Evolutionary conservation across 2,329 filamentous ascomycete genomes (phyloP), one percentile per base, ranked within the genome.

Genomic region (Pestalotiopsis sp.): DNA sequence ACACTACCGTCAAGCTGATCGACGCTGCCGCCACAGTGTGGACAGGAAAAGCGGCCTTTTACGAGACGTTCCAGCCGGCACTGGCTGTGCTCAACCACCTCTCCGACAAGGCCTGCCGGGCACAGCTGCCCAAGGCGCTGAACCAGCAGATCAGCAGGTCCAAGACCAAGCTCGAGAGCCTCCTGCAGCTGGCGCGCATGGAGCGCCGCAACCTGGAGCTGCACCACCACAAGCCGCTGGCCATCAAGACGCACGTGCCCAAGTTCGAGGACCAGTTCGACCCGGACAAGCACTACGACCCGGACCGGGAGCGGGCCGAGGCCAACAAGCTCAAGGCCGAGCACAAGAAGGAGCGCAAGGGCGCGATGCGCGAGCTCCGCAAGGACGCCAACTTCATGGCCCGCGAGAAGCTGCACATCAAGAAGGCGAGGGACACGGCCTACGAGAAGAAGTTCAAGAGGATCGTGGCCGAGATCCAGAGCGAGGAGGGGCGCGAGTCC

Each of bases 181-280:
- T 89, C 75, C 82, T 93, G 69, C 80, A 85, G 13, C 82, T 91
- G 64, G 86, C 93, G 1, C 86, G 85, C 57, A 84, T 91, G 22
- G 81, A 85, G 56, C 93, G 94, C 52, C 90, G 92, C 9, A 93
- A 94, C 1, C 88, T 98, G 38, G 88, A 94, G 74, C 88, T 99
- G 3, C 96, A 99, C 82, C 88, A 96, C 80, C 96, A 99, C 84
- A 87, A 88, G 0, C 94, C 94, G 0, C 86, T 97, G 2, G 91
- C 96, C 24, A 97, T 98, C 83, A 94, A 95, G 79, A 90, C 89
- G 7, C 91, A 88, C 68, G 89, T 98, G 60, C 96, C 96, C 80
- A 97, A 97, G 80, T 99, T 98, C 82, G 96, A 98, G 82, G 95
- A 98, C 78, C 87, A 88, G 68, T 99, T 94, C 87, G 96, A 97